phyloP scores from a whole-genome alignment of 345 rosid genomes.

The Salix viminalis region DNA sequence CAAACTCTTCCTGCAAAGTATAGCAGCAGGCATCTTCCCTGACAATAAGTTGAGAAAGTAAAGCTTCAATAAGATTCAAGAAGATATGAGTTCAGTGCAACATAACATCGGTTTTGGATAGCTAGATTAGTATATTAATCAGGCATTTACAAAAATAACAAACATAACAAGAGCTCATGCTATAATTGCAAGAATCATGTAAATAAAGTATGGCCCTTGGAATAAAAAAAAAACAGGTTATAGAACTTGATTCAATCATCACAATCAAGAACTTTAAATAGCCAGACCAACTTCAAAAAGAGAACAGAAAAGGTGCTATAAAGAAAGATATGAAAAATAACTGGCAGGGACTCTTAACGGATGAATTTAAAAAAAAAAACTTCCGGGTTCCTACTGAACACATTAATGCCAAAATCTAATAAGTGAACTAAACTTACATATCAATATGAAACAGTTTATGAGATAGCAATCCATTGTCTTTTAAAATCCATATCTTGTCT shows the following conservation, averaged over 20 bases:
- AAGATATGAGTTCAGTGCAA: too few relatives aligned
- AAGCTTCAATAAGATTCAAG: neutral
- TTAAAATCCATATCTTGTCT: conserved; percentile 64
- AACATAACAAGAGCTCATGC: too few relatives aligned
- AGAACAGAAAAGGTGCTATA: neutral
- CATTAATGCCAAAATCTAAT: neutral
- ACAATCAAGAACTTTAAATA: neutral
- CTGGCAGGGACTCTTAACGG: neutral
- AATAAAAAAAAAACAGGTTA: neutral
- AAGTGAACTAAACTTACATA: conserved; percentile 46
- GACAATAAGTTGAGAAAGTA: conserved; percentile 23
- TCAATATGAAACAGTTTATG: conserved; percentile 37
- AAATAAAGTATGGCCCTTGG: neutral
- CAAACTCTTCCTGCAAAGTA: conserved; percentile 75
- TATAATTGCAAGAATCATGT: neutral
- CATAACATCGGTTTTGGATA: too few relatives aligned
- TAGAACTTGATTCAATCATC: neutral
- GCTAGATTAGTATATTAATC: too few relatives aligned
- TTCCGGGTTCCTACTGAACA: neutral
- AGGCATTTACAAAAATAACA: too few relatives aligned
- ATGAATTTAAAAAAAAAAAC: neutral
- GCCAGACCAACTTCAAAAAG: neutral
- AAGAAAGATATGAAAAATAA: neutral
- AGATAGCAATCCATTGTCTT: conserved; percentile 53
- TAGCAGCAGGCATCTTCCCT: conserved; percentile 74